A percentile compares a stretch with the other conserved stretches of the same genome.
These are phyloP conservation scores for Caryopteris hybrid DNA, from an alignment of 305 asterid species.

Conservation along the genomic window DNA sequence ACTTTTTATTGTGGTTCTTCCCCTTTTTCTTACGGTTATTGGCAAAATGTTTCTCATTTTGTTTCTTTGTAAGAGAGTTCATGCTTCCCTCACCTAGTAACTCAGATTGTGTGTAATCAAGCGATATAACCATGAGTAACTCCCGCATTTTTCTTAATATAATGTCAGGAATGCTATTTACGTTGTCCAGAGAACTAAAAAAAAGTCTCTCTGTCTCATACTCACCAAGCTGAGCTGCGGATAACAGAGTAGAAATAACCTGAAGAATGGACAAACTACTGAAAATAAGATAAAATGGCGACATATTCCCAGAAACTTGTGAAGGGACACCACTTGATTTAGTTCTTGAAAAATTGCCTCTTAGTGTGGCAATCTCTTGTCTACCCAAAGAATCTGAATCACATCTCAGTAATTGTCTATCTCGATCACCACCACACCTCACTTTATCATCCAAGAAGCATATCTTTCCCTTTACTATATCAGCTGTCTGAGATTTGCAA, in stretches of 20 bases:
- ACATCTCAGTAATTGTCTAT: slow-evolving; percentile 31
- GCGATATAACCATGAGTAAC: slow-evolving; percentile 75
- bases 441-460: slow-evolving; percentile 36
- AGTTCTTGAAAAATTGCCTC: slow-evolving; percentile 31
- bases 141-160: slow-evolving; percentile 75
- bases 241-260: slow-evolving; percentile 52
- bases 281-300: slow-evolving; percentile 43
- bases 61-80: slow-evolving; percentile 39
- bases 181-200: slow-evolving; percentile 77
- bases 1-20: slow-evolving; percentile 65
- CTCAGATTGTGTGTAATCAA: slow-evolving; percentile 89
- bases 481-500: slow-evolving; percentile 54
- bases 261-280: slow-evolving; percentile 70
- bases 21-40: slow-evolving; percentile 72
- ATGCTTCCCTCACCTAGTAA: slow-evolving; percentile 64
- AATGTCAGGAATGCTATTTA: slow-evolving; percentile 68
- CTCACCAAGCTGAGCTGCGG: slow-evolving; percentile 44
- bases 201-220: slow-evolving; percentile 51
- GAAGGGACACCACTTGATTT: slow-evolving; percentile 23
- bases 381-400: slow-evolving; percentile 29
- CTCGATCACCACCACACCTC: slow-evolving; percentile 34
- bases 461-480: slow-evolving; percentile 42
- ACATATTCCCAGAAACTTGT: slow-evolving; percentile 36
- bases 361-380: slow-evolving; percentile 25
- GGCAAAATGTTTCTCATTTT: slow-evolving; percentile 54